Base-by-base conservation (phyloP, 2,329 filamentous ascomycete species). In the Colletotrichum endophyticum region DNA sequence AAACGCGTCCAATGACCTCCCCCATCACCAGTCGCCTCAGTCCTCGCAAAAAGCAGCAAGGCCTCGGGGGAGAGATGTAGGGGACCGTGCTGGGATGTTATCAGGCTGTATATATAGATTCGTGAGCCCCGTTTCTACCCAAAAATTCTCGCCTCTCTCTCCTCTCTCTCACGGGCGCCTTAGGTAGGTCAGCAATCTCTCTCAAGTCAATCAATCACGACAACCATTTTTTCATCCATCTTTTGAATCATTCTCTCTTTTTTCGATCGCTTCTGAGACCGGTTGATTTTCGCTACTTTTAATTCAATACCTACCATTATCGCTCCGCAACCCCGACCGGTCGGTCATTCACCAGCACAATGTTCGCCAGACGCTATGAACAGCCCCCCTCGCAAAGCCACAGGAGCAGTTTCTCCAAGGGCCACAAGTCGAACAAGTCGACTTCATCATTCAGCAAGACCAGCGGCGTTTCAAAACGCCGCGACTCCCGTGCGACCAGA, bases 381-480 rank as follows among this genome's bases (percentile, higher is more conserved):
- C 44, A 53, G 44, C 81, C 82, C 39, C 82, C 82, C 39, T 85
- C 86, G 27, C 85, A 83, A 36, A 88, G 44, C n/a, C n/a, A 79
- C 85, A 89, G 85, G 84, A 91, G 15, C 36, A 39, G 88, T 83
- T 90, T 90, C 75, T 89, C 89, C 69, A 91, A 90, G 78, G 84
- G 87, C 77, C 87, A 89, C 72, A 90, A 89, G 77, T 80, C 80
- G 28, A 86, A 84, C 79, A 91, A 89, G 78, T 88, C 89, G 6
- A 90, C 83, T 80, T 86, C 89, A 4, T 91, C 90, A 2, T 91
- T 92, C 81, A 89, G 86, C 81, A 91, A 90, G 78, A 88, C 88
- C 28, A 84, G 86, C 57, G 90, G 90, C 3, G 84, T 92, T 19
- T 88, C 88, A 32, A 92, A 92, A 82, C 88, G 89, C 76, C 89